Evolutionary conservation across 169 alveolate species (phyloP).

Genomic region (Eimeria acervulina): DNA sequence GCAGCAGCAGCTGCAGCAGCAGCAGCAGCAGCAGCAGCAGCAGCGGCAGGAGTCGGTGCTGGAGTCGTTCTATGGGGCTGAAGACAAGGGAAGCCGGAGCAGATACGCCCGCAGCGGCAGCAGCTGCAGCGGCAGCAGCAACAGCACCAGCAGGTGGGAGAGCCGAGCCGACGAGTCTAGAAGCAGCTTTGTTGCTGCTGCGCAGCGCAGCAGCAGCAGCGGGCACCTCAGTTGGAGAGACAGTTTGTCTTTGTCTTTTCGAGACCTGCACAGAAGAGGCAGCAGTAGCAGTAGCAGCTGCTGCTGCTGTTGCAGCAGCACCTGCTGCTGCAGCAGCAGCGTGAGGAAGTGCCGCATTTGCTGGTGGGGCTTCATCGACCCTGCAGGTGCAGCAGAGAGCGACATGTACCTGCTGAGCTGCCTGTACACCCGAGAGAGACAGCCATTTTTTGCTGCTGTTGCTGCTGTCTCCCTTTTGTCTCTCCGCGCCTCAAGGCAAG

Average conservation of each 20-base stretch:
- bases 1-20: slow-evolving; percentile 29
- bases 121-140: slow-evolving; percentile 31
- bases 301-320: background rate
- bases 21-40: slow-evolving; percentile 24
- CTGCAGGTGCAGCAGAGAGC: slow-evolving; percentile 64
- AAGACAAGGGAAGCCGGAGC: background rate
- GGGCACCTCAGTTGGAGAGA: background rate
- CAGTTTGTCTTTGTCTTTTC: background rate
- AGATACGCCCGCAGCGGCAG: background rate
- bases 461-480: slow-evolving; percentile 64
- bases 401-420: slow-evolving; percentile 71
- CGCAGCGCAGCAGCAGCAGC: slow-evolving; percentile 8
- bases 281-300: background rate
- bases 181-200: background rate
- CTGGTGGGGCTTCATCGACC: slow-evolving; percentile 60
- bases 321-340: slow-evolving; percentile 42
- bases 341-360: background rate
- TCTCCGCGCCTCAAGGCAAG: slow-evolving; percentile 13
- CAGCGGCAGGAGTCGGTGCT: background rate
- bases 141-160: background rate
- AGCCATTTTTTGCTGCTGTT: slow-evolving; percentile 76
- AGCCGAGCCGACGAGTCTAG: background rate
- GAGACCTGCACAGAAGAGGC: background rate
- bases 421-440: slow-evolving; percentile 70
- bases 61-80: background rate